Conservation (phyloP, 2,329 filamentous ascomycete genomes). For the Colletotrichum liriopes region DNA sequence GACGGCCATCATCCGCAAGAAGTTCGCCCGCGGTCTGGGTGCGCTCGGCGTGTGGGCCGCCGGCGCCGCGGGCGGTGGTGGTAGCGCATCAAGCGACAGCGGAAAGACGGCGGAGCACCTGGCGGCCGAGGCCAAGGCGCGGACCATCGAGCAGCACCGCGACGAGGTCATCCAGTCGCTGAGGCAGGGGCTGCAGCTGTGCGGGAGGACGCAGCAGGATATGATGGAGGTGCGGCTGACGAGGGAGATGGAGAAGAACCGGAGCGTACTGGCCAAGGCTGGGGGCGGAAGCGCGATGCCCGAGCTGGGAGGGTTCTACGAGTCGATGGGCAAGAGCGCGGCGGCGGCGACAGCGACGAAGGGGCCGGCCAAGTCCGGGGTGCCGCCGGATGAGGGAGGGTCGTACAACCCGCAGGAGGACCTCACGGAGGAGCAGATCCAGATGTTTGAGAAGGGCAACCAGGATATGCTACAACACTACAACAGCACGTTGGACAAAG, state of each 20-base stretch:
- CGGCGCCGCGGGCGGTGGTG: slow-evolving; percentile 69
- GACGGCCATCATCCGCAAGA: slow-evolving; percentile 78
- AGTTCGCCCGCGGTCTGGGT: slow-evolving; percentile 76
- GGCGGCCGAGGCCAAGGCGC: slow-evolving; percentile 78
- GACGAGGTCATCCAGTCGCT: slow-evolving; percentile 90
- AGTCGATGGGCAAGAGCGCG: slow-evolving; percentile 43
- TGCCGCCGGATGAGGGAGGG: slow-evolving; percentile 46
- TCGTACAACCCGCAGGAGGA: slow-evolving; percentile 58
- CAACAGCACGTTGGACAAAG: slow-evolving; percentile 93
- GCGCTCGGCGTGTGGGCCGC: slow-evolving; percentile 76
- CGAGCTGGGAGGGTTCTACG: slow-evolving; percentile 45
- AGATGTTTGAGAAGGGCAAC: slow-evolving; percentile 95
- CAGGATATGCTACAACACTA: slow-evolving; percentile 94
- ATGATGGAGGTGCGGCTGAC: slow-evolving; percentile 95
- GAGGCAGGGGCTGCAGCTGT: slow-evolving; percentile 81
- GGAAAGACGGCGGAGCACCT: slow-evolving; percentile 76
- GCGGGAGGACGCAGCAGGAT: slow-evolving; percentile 82
- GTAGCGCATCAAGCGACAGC: slow-evolving; percentile 55
- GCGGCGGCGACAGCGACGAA: slow-evolving; percentile 39
- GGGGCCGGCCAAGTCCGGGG: slow-evolving; percentile 44
- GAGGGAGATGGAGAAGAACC: slow-evolving; percentile 90
- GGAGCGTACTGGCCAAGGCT: slow-evolving; percentile 85
- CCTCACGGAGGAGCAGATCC: slow-evolving; percentile 87
- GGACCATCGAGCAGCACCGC: slow-evolving; percentile 78
- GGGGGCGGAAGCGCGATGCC: slow-evolving; percentile 53